Evolutionary conservation across 768 basidiomycete genomes (phyloP), one percentile per base, ranked within the genome.

Genomic region (Hericium alpestre): DNA sequence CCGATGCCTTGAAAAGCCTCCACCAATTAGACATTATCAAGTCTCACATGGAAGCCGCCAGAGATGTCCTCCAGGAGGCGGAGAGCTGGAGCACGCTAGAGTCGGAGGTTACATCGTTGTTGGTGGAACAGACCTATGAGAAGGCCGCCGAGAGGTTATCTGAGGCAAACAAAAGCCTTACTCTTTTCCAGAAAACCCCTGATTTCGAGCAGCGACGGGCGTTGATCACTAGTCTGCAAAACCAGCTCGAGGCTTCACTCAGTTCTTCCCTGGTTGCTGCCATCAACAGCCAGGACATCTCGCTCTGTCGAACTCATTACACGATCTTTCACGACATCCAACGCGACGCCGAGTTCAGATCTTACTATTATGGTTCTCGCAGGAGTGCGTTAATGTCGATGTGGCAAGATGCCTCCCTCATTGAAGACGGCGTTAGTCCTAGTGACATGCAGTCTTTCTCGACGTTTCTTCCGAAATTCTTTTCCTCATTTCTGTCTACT

Each of bases 41-140:
- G 66, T 74, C 74, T 22, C 77, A 87, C 20, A 93, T 99, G 91
- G 92, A 93, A 67, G 83, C 84, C 0, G 80, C 92, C 1, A 77
- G 93, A 38, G 92, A 92, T 60, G 93, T 97, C 16, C 72, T 98
- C 38, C 82, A 86, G 23, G 95, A 98, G 67, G 94, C 96, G 12
- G 94, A 98, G 74, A 90, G 87, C 62, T 99, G 96, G 96, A 90
- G 87, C 57, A 90, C 91, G 2, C 78, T 99, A 49, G 96, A 98
- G 68, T 79, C 87, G 38, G 96, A 99, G 71, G 87, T 96, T 50
- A 90, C 88, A 0, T 76, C 86, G 2, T 78, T 95, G n/a, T 77
- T 98, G 43, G 72, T 78, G 13, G 89, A 93, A 63, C 79, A 80
- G 64, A 83, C 77, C 61, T 95, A 90, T 66, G 80, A 80, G 52